phyloP scores from a whole-genome alignment of 768 basidiomycete species.

The Pleurotus tuoliensis region DNA sequence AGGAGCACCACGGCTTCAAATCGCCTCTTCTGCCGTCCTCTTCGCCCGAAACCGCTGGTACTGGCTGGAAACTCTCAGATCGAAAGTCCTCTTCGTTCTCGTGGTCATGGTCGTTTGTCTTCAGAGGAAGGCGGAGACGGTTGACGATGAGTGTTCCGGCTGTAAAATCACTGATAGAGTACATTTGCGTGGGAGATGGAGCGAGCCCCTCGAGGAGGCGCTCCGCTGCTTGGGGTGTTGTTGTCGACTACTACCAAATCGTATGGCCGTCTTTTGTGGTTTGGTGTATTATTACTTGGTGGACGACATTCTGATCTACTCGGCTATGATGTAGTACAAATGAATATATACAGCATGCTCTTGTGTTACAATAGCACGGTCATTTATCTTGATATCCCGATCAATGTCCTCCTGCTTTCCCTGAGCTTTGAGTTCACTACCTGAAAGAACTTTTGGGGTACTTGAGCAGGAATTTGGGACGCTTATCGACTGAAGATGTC shows the following conservation, averaged over 20 bases:
- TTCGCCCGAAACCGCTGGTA: conserved; percentile 1
- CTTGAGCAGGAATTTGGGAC: too few species aligned
- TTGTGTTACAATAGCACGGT: too few species aligned
- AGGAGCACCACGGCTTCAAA: conserved; percentile 32
- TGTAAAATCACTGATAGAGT: conserved; percentile 17
- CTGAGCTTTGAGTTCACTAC: too few species aligned
- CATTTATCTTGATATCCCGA: too few species aligned
- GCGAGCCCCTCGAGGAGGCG: conserved; percentile 17
- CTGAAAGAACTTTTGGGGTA: too few species aligned
- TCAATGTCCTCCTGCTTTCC: too few species aligned
- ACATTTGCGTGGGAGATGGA: conserved; percentile 10
- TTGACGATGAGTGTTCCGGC: conserved; percentile 43
- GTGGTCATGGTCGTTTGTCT: conserved; percentile 53
- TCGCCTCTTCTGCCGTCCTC: conserved; percentile 10
- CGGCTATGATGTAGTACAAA: too few species aligned
- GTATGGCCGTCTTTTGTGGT: conserved; percentile 31
- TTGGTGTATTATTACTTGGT: conserved; percentile 36
- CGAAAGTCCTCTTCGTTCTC: conserved; percentile 16
- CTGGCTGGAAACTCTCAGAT: conserved; percentile 5
- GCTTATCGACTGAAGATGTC: too few species aligned
- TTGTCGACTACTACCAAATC: conserved; percentile 34
- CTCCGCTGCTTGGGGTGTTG: conserved; percentile 29
- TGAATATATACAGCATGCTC: too few species aligned
- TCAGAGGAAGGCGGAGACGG: conserved; percentile 52
- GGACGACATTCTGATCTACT: conserved; percentile 22